Evolutionary conservation across 208 protist species (phyloP), one percentile per base, ranked within the genome.

Genomic region (Herpetomonas tarakana): DNA sequence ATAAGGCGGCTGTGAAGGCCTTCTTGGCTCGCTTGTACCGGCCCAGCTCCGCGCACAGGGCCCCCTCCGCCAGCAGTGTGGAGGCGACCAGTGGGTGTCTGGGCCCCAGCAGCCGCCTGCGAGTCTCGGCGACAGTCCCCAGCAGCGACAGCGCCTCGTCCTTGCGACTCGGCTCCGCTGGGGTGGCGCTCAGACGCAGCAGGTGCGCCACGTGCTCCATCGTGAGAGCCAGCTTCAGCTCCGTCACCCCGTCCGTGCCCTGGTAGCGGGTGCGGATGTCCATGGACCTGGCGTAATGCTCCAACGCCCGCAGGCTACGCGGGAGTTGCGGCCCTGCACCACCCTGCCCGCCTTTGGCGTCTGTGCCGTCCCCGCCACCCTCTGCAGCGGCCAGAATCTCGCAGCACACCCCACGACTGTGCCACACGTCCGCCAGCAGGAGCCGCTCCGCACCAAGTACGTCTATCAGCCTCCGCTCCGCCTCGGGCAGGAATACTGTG

Each of bases 141-240:
- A 80, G 71, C 62, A 86, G 38, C 62, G 71, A 69, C 57, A 73
- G 60, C 44, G 75, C 80, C 52, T 74, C 69, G 49, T 61, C 31
- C 58, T 35, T 24, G 50, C 29, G 22, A 30, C 47, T 47, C 44
- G 1, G 24, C 38, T 11, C 41, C 44, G 16, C 39, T 0, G 14
- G 25, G 4, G 18, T 53, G 38, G 3, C 30, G 30, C 25, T 44
- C 52, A 81, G 52, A 7, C 74, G 76, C 39, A 83, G 85, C 19
- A 91, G 58, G 49, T 83, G 70, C 41, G 78, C 79, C 4, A 91
- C 66, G 59, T 88, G 79, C 56, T 87, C 80, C 52, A 87, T 44
- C 22, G 84, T 91, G 24, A 83, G 68, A 2, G 80, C 80, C 47
- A 88, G 57, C 60, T 74, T 81, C 47, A 91, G 58, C 53, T 86